phyloP scores from a whole-genome alignment of 345 rosid species.

The Brassica carinata region DNA sequence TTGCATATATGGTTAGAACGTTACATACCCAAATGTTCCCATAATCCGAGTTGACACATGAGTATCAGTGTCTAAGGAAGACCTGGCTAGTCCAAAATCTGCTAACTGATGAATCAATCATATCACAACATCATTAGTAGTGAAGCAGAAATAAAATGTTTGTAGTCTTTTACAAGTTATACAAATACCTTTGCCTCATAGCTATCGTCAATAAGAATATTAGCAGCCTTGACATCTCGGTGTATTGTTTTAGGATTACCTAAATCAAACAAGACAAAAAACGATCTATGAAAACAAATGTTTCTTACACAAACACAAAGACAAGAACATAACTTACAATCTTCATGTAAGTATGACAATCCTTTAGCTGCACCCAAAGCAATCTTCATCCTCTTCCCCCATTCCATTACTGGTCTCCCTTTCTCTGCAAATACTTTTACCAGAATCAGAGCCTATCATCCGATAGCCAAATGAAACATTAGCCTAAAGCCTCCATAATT shows the following conservation, averaged over 20 bases:
- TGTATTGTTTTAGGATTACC: slow-evolving; percentile 88
- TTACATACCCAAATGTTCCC: slow-evolving; percentile 89
- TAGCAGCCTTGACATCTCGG: slow-evolving; percentile 85
- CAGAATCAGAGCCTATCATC: not conserved
- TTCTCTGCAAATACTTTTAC: slow-evolving; percentile 53
- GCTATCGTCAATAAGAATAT: slow-evolving; percentile 73
- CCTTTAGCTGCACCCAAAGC: slow-evolving; percentile 91
- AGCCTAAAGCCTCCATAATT: not conserved
- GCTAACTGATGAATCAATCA: slow-evolving; percentile 61
- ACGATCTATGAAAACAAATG: not conserved
- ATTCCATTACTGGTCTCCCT: slow-evolving; percentile 62
- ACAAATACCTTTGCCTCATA: slow-evolving; percentile 72
- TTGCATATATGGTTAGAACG: not conserved
- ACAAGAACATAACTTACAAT: slow-evolving; percentile 56
- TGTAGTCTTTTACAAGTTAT: not conserved
- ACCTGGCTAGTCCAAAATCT: slow-evolving; percentile 92
- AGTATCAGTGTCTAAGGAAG: slow-evolving; percentile 69
- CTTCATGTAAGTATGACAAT: slow-evolving; percentile 87
- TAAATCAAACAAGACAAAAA: slow-evolving; percentile 27
- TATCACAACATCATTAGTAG: not conserved
- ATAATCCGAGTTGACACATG: slow-evolving; percentile 89
- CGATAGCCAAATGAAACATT: not conserved
- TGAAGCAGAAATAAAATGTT: not conserved
- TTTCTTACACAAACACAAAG: not conserved
- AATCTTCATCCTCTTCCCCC: slow-evolving; percentile 70